phyloP scores from a whole-genome alignment of 345 rosid species.

The Brassica carinata region DNA sequence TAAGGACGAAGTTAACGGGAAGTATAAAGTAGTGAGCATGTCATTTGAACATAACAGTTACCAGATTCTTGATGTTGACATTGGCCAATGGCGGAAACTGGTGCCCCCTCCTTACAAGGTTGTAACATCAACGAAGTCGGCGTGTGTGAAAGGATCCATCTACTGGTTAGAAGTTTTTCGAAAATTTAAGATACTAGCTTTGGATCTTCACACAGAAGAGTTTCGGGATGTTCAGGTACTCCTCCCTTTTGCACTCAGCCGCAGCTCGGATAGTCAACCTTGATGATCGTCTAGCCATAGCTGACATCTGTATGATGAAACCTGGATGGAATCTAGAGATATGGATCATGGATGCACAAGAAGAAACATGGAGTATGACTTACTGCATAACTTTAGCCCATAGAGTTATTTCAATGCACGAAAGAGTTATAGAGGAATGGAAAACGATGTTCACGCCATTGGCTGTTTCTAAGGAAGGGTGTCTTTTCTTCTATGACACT shows the following conservation, averaged over 20 bases:
- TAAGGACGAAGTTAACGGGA: slow-evolving; percentile 1
- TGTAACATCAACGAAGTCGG: neutral
- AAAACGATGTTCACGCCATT: neutral
- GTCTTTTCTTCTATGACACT: neutral
- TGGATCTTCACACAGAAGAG: slow-evolving; percentile 15
- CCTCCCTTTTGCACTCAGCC: neutral
- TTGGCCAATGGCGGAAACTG: slow-evolving; percentile 20
- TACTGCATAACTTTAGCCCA: neutral
- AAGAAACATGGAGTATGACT: neutral
- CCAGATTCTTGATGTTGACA: slow-evolving; percentile 16
- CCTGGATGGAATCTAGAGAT: neutral
- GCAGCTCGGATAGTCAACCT: neutral
- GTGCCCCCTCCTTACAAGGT: neutral
- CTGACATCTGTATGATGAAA: too few relatives aligned
- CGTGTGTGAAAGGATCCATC: slow-evolving; percentile 10
- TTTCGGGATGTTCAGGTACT: neutral
- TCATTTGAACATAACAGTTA: neutral
- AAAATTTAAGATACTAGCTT: neutral
- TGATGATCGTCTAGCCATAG: slow-evolving; percentile 10
- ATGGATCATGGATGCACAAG: neutral
- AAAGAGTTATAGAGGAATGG: too few relatives aligned
- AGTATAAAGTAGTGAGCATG: slow-evolving; percentile 22
- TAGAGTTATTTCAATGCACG: neutral
- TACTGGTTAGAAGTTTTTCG: neutral
- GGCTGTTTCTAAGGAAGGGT: neutral